Evolutionary conservation across 495 filamentous ascomycete genomes (phyloP).

Genomic region (Penicillium canariense): DNA sequence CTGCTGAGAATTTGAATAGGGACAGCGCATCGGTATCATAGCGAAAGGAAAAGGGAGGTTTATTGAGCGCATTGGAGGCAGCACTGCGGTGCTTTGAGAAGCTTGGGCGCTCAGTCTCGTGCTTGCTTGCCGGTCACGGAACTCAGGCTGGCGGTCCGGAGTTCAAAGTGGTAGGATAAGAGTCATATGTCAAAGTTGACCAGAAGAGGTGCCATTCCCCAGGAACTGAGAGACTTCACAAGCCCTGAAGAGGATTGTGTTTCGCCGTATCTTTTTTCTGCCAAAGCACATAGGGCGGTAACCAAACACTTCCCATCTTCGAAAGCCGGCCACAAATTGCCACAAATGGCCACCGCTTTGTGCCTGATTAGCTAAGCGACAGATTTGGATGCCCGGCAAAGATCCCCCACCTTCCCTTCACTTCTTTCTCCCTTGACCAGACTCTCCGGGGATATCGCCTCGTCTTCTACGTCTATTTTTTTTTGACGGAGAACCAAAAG

Average conservation of each 20-base stretch:
- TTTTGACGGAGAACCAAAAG: slow-evolving; percentile 12
- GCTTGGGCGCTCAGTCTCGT: background rate
- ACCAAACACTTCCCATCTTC: background rate
- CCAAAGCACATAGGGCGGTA: slow-evolving; percentile 20
- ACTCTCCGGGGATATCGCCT: slow-evolving; percentile 15
- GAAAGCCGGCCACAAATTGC: slow-evolving; percentile 4
- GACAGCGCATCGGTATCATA: slow-evolving; percentile 19
- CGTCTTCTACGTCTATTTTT: slow-evolving; percentile 7
- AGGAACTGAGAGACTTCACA: background rate
- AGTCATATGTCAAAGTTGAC: background rate
- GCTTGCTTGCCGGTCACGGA: background rate
- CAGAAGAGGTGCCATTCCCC: background rate
- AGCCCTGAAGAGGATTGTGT: background rate
- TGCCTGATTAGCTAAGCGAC: slow-evolving; percentile 35
- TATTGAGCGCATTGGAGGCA: slow-evolving; percentile 1
- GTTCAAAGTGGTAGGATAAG: background rate
- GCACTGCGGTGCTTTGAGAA: background rate
- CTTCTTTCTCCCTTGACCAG: slow-evolving; percentile 17
- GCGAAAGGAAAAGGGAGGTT: background rate
- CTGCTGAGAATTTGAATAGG: background rate
- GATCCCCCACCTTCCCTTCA: slow-evolving; percentile 18
- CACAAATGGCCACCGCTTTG: slow-evolving; percentile 19
- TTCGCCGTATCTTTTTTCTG: slow-evolving; percentile 11
- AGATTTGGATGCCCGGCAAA: slow-evolving; percentile 26
- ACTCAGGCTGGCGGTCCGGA: background rate